Evolutionary conservation across 2,329 filamentous ascomycete species (phyloP).

Genomic region (Aspergillus sojae): DNA sequence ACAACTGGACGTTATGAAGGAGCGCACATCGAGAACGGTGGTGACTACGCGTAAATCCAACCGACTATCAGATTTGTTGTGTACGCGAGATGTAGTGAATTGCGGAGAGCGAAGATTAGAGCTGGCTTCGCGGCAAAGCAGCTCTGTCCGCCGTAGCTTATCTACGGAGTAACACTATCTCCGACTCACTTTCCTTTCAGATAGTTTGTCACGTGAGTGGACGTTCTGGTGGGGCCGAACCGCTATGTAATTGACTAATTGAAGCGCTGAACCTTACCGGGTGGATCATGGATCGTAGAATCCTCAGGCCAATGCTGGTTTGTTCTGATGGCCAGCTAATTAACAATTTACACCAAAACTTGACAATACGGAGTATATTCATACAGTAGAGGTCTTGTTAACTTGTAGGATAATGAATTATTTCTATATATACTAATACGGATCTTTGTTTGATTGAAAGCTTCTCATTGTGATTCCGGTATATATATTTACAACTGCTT

Average conservation of each 20-base stretch:
- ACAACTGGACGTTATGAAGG: slow-evolving; percentile 3
- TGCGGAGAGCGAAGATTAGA: not conserved
- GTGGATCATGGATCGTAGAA: too few relatives aligned
- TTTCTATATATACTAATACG: too few relatives aligned
- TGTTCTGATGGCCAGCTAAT: too few relatives aligned
- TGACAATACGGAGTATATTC: too few relatives aligned
- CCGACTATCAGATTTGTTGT: not conserved
- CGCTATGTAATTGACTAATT: not conserved
- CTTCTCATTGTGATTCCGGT: too few relatives aligned
- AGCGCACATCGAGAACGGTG: slow-evolving; percentile 16
- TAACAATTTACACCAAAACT: too few relatives aligned
- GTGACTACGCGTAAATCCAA: slow-evolving; percentile 6
- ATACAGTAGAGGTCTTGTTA: too few relatives aligned
- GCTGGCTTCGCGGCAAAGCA: not conserved
- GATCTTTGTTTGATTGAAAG: too few relatives aligned
- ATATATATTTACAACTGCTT: too few relatives aligned
- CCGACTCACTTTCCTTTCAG: not conserved
- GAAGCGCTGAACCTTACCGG: too few relatives aligned
- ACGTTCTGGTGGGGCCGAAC: not conserved
- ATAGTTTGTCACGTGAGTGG: not conserved
- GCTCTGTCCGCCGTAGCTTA: not conserved
- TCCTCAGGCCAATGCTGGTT: too few relatives aligned
- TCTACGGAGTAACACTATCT: not conserved
- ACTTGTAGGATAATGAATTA: too few relatives aligned
- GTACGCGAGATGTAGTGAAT: not conserved